These are phyloP conservation scores for Jacaranda mimosifolia DNA, from an alignment of 257 asterid species.

Conservation along the genomic window DNA sequence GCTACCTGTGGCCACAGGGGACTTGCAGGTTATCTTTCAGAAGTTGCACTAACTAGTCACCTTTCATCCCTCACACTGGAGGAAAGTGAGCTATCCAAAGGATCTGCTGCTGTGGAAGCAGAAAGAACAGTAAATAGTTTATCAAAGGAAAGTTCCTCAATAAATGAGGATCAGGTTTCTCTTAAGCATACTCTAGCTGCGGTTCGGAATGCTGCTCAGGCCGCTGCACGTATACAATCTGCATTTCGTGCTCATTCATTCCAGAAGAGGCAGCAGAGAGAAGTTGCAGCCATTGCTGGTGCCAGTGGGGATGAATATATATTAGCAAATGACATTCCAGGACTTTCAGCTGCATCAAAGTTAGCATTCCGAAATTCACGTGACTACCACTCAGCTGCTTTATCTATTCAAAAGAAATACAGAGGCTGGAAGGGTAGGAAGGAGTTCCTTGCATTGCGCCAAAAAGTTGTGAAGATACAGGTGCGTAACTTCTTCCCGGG, in stretches of 20 bases:
- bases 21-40: constrained; percentile 97
- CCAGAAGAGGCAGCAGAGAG: constrained; percentile 74
- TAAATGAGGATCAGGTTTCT: constrained; percentile 69
- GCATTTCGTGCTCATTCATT: constrained; percentile 98
- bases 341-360: constrained; percentile 75
- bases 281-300: constrained; percentile 45
- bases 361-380: constrained; percentile 65
- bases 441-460: constrained; percentile 83
- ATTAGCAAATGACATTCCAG: constrained; percentile 53
- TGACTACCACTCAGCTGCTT: constrained; percentile 78
- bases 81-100: constrained; percentile 82
- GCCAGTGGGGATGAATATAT: constrained; percentile 59
- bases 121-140: constrained; percentile 69
- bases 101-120: constrained; percentile 83
- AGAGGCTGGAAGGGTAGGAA: constrained; percentile 93
- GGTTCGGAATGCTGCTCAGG: constrained; percentile 84
- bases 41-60: constrained; percentile 82
- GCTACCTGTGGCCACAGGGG: constrained; percentile 78
- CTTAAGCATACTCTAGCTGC: constrained; percentile 82
- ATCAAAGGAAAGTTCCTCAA: constrained; percentile 46
- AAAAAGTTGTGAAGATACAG: constrained; percentile 97
- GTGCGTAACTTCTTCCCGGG: constrained; percentile 46
- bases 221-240: constrained; percentile 97
- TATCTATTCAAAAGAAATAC: constrained; percentile 89
- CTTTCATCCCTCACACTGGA: constrained; percentile 81